These are phyloP conservation scores for Blastocystis sp. DNA, from an alignment of 352 stramenopile genomes.

Conservation along the genomic window DNA sequence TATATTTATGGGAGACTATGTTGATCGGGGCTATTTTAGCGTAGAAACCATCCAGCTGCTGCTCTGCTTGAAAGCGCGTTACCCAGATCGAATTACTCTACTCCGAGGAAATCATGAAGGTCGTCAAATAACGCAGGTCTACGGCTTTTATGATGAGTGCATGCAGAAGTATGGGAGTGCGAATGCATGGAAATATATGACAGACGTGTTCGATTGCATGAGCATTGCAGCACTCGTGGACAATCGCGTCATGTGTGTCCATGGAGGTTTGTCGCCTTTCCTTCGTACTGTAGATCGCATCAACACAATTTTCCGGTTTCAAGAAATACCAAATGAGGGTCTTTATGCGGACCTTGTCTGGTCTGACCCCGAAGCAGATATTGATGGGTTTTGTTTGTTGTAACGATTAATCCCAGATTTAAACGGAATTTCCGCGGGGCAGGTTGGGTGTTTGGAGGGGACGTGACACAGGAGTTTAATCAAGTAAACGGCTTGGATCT, in stretches of 20 bases:
- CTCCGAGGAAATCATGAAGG: constrained; percentile 80
- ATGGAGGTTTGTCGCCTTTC: constrained; percentile 87
- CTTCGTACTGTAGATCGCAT: constrained; percentile 88
- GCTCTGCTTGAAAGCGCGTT: constrained; percentile 76
- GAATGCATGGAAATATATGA: constrained; percentile 89
- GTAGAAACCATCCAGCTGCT: constrained; percentile 80
- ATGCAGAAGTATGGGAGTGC: constrained; percentile 90
- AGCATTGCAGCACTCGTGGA: constrained; percentile 86
- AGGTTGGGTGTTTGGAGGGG: constrained; percentile 78
- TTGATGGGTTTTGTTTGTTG: constrained; percentile 71
- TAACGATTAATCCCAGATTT: not conserved
- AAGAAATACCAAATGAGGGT: constrained; percentile 87
- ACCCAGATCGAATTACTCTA: constrained; percentile 78
- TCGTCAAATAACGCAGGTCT: constrained; percentile 90
- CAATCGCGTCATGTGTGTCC: constrained; percentile 77
- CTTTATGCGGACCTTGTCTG: constrained; percentile 95
- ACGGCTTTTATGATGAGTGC: constrained; percentile 94
- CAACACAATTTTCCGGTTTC: constrained; percentile 86
- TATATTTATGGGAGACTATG: constrained; percentile 83
- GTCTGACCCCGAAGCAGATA: constrained; percentile 90
- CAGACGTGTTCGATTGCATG: constrained; percentile 90
- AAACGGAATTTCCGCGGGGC: constrained; percentile 73
- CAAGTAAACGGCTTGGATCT: constrained; percentile 83
- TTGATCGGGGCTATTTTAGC: constrained; percentile 79
- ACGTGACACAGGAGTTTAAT: constrained; percentile 85